Base-by-base conservation (phyloP, 2,329 filamentous ascomycete species). In the Fusarium secorum region DNA sequence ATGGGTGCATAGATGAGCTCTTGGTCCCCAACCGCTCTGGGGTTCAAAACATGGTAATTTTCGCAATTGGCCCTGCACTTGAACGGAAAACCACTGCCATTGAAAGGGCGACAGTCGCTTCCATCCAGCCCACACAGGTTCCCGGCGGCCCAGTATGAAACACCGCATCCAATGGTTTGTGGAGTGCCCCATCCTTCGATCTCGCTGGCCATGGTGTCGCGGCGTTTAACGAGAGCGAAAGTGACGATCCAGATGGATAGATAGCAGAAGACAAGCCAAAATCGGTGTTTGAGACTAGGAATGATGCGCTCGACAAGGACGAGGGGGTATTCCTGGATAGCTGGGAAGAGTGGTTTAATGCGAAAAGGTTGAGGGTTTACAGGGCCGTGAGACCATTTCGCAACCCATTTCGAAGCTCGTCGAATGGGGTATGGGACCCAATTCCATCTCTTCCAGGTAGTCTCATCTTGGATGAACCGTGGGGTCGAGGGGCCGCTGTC, bases 121-220 rank as follows among this genome's bases (percentile, higher is more conserved):
- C 93, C 93, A 72, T 95, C 89, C 18, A 95, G 76, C 1, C 92
- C 93, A 78, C 93, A 96, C 17, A 82, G 83, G 76, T 94, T 95
- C 36, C 89, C 90, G 39, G 89, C 78, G 13, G 83, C 85, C 92
- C 93, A 96, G 76, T 92, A 93, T 18, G 89, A 87, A 58, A 87
- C 85, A 17, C 87, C 88, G 78, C 93, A 96, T 33, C 88, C 83
- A 45, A 95, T 88, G 57, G 86, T 84, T 59, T 86, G 84, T 0
- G 92, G 91, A 48, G 82, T 84, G 20, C 91, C 92, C 83, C 91
- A 93, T 51, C 87, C 90, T 18, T 86, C 86, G 59, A 95, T 87
- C 68, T 92, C 88, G 28, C 87, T 84, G 4, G 85, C 83, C 45
- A 83, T 74, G 8, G 88, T 86, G 57, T 91, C 91, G 64, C 87